Conservation (phyloP, 2,329 filamentous ascomycete genomes). For the Stachybotrys chartarum region DNA sequence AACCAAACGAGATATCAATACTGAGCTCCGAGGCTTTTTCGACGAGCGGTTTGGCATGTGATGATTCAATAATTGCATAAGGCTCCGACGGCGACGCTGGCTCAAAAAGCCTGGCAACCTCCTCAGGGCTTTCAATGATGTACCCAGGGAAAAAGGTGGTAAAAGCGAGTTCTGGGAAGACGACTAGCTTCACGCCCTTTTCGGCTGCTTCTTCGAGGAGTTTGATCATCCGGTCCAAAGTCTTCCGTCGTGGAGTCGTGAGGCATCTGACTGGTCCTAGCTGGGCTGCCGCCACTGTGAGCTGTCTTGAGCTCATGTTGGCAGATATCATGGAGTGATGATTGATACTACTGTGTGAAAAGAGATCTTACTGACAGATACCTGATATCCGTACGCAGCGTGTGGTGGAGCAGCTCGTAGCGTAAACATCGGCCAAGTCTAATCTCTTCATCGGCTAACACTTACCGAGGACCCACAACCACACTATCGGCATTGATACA, state of each 20-base stretch:
- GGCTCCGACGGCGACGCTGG: slow-evolving; percentile 24
- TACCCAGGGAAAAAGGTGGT: slow-evolving; percentile 51
- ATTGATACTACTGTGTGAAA: no score
- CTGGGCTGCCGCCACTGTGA: slow-evolving; percentile 43
- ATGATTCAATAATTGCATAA: slow-evolving; percentile 19
- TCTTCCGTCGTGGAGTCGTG: slow-evolving; percentile 30
- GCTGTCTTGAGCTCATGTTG: neutral
- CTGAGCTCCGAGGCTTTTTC: slow-evolving; percentile 35
- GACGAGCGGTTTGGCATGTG: slow-evolving; percentile 40
- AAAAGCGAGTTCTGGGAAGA: slow-evolving; percentile 47
- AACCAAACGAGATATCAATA: slow-evolving; percentile 46
- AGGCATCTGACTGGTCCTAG: slow-evolving; percentile 32
- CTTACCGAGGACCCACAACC: no score
- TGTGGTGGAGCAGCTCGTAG: no score
- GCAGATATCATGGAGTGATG: no score
- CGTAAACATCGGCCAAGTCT: no score
- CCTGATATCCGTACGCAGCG: no score
- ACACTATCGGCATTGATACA: no score
- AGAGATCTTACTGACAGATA: no score
- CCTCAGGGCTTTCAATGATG: slow-evolving; percentile 33
- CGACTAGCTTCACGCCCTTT: slow-evolving; percentile 38
- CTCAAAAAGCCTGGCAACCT: slow-evolving; percentile 45
- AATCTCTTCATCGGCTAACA: no score
- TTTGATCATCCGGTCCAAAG: slow-evolving; percentile 39
- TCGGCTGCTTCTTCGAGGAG: slow-evolving; percentile 38